Conservation (phyloP, 179 eudicot genomes). For the Gypsophila paniculata region DNA sequence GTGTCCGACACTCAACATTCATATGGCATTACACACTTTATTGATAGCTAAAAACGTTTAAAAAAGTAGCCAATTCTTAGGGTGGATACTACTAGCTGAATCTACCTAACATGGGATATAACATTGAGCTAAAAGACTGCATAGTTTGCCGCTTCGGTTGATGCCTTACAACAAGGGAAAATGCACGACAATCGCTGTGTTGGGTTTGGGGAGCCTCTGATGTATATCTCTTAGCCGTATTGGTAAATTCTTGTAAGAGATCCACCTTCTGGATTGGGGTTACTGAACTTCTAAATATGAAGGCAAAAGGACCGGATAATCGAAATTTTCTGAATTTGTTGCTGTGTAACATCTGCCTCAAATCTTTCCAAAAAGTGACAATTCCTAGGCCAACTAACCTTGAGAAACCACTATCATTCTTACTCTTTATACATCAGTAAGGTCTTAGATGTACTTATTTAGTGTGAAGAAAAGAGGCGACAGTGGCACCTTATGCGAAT, state of each 20-base stretch:
- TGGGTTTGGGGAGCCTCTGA: not conserved
- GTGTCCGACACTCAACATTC: no score
- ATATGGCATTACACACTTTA: no score
- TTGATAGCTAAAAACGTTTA: no score
- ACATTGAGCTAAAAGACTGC: not conserved
- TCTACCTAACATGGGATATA: no score
- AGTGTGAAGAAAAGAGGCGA: conserved; percentile 3
- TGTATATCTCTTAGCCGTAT: not conserved
- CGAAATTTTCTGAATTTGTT: not conserved
- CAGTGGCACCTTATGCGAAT: conserved; percentile 7
- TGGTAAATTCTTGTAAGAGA: not conserved
- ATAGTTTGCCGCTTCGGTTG: no score
- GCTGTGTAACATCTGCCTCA: not conserved
- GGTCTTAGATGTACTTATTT: not conserved
- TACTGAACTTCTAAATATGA: not conserved
- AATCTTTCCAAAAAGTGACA: not conserved
- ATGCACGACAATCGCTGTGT: not conserved
- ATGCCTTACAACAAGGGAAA: not conserved
- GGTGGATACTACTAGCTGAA: no score
- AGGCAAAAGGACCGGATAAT: not conserved
- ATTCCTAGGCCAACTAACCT: not conserved
- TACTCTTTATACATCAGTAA: not conserved
- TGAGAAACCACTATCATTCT: not conserved
- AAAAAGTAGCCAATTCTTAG: no score
- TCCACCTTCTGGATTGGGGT: no score